Evolutionary conservation across 1,139 yeast species (phyloP).

Genomic region (Nadsonia starkeyi-henricii): DNA sequence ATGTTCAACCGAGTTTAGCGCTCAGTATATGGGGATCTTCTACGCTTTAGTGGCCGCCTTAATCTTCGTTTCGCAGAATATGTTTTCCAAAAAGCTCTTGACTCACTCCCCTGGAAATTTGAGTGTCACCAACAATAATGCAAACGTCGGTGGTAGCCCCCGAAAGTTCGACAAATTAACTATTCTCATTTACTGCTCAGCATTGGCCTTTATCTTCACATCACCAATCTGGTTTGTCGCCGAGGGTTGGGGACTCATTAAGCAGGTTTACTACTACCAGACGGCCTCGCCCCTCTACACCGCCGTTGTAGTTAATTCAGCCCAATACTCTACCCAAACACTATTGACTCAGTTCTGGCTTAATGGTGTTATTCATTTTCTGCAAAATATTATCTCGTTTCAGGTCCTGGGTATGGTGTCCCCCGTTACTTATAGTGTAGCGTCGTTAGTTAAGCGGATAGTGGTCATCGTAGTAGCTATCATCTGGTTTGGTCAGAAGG

Average conservation of each 20-base stretch:
- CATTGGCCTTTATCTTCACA: constrained; percentile 65
- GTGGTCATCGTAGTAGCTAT: constrained; percentile 73
- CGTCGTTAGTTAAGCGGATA: constrained; percentile 75
- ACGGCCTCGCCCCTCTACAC: constrained; percentile 3
- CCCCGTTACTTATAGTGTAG: constrained; percentile 85
- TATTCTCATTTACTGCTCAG: constrained; percentile 69
- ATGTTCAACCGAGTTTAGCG: constrained; percentile 35
- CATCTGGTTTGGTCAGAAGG: constrained; percentile 51
- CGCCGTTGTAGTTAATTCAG: constrained; percentile 2
- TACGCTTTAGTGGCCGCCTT: constrained; percentile 73
- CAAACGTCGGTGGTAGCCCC: constrained; percentile 8
- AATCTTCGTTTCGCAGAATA: constrained; percentile 82
- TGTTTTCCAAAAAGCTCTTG: constrained; percentile 72
- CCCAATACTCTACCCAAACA: not conserved
- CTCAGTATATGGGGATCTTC: constrained; percentile 46
- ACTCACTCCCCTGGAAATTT: constrained; percentile 6
- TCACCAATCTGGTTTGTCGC: constrained; percentile 61
- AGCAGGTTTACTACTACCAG: not conserved
- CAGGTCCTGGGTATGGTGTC: constrained; percentile 75
- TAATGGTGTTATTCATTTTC: constrained; percentile 68
- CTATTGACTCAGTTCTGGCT: constrained; percentile 14
- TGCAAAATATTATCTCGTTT: constrained; percentile 78
- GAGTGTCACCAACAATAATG: constrained; percentile 11
- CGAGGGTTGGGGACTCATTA: constrained; percentile 33
- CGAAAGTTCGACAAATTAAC: constrained; percentile 64